A percentile compares a stretch with the other conserved stretches of the same genome.
These are phyloP conservation scores for Bryoerythrophyllum caledonicum DNA, from an alignment of 225 moss, liverwort and hornwort species.

Conservation along the genomic window DNA sequence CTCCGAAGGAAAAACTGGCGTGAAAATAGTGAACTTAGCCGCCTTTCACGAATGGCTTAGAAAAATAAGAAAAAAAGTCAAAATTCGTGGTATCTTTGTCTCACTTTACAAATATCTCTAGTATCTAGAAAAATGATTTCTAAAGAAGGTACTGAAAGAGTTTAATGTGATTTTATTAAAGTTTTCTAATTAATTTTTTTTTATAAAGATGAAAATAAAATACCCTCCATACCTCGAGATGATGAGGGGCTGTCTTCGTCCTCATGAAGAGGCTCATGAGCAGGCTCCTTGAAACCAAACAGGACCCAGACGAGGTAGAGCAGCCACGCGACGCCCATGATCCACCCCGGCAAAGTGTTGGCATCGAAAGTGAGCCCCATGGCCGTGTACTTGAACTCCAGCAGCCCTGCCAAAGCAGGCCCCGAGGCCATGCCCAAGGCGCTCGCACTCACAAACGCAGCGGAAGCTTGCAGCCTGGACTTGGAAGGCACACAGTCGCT, in stretches of 20 bases:
- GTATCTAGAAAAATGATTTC: too few relatives aligned
- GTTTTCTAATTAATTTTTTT: too few relatives aligned
- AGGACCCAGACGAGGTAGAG: constrained; percentile 63
- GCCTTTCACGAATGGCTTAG: too few relatives aligned
- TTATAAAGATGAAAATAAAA: too few relatives aligned
- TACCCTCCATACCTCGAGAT: constrained; percentile 11
- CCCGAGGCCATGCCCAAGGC: constrained; percentile 84
- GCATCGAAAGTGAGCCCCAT: constrained; percentile 62
- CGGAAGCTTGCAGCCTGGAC: constrained; percentile 62
- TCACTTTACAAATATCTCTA: too few relatives aligned
- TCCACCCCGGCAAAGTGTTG: constrained; percentile 80
- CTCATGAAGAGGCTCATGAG: constrained; percentile 17
- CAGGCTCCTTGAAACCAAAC: constrained; percentile 71
- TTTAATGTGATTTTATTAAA: too few relatives aligned
- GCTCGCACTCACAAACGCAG: constrained; percentile 80
- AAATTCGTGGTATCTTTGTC: too few relatives aligned
- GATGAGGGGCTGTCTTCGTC: constrained; percentile 29
- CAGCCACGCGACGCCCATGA: constrained; percentile 68
- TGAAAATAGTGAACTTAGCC: too few relatives aligned
- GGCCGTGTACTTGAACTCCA: constrained; percentile 45
- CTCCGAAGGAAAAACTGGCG: too few relatives aligned
- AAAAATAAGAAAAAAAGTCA: too few relatives aligned
- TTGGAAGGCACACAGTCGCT: constrained; percentile 75
- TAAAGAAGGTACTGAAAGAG: too few relatives aligned
- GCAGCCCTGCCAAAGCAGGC: constrained; percentile 69